Base-by-base conservation (phyloP, 495 filamentous ascomycete species). In the Evernia prunastri region DNA sequence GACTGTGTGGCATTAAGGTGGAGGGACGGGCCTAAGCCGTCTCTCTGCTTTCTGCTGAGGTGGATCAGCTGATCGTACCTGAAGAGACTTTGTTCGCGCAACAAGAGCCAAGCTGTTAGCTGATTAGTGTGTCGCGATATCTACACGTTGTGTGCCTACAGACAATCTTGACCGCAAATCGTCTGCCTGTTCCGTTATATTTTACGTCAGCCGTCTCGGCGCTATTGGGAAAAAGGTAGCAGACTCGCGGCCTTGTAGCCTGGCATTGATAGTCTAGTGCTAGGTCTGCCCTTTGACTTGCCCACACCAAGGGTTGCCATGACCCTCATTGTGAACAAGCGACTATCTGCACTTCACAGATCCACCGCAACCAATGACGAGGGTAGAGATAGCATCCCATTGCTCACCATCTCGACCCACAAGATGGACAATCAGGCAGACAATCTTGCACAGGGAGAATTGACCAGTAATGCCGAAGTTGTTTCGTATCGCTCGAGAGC, bases 401-500 rank as follows among this genome's bases (percentile, higher is more conserved):
- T n/a, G n/a, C n/a, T n/a, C n/a, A n/a, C n/a, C n/a, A n/a, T n/a
- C n/a, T n/a, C n/a, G n/a, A n/a, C n/a, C n/a, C n/a, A 53, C 25
- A 53, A 31, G 3, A 53, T 53, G 49, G 51, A 54, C 5, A 18
- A 54, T 54, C 51, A 54, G 27, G 27, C 51, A 35, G 29, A 54
- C 27, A 20, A 35, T 33, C 29, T 2, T 3, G 27, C 9, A 35
- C 27, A 18, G 4, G 17, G 29, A 20, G 15, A 54, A 54, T 27
- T 6, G 33, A 33, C 51, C 36, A 29, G 39, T 39, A 23, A 39
- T 42, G 9, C 35, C 0, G 56, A 56, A 18, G 58, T 2, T 2
- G 61, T 15, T 10, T 68, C 67, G 18, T 31, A 58, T 0, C 57
- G 67, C n/a, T 69, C 67, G 6, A 51, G 65, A 9, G 67, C 67